phyloP scores from a whole-genome alignment of 352 stramenopile genomes.

The Phytophthora idaei region DNA sequence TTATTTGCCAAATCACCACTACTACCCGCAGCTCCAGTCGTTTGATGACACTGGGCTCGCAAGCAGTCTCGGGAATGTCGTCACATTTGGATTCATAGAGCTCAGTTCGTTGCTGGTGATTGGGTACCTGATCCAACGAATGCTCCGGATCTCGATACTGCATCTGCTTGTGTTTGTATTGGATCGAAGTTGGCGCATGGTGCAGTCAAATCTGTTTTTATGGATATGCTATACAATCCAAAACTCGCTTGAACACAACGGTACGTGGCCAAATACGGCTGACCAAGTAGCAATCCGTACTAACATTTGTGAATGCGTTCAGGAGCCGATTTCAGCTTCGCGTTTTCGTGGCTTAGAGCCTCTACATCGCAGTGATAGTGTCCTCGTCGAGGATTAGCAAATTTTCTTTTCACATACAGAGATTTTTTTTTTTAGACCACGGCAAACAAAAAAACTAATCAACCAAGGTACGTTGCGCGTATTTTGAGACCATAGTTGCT shows the following conservation, averaged over 20 bases:
- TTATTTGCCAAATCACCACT: not conserved
- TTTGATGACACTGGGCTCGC: not conserved
- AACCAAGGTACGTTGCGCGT: no score
- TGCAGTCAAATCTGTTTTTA: slow-evolving; percentile 12
- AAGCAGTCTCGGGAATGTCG: not conserved
- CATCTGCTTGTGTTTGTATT: not conserved
- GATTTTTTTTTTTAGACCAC: no score
- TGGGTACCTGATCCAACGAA: not conserved
- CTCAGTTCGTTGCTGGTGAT: not conserved
- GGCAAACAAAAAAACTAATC: no score
- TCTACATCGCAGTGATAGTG: not conserved
- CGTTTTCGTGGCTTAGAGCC: not conserved
- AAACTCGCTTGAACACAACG: slow-evolving; percentile 13
- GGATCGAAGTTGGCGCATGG: slow-evolving; percentile 13
- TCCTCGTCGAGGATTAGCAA: no score
- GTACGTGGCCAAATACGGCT: not conserved
- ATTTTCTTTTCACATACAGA: no score
- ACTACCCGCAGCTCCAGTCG: not conserved
- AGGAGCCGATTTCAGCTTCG: not conserved
- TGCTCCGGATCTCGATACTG: not conserved
- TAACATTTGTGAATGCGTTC: not conserved
- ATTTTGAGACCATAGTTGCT: no score
- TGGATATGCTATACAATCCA: slow-evolving; percentile 21
- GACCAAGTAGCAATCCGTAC: not conserved
- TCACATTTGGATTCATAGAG: not conserved